Evolutionary conservation across 1,139 yeast species (phyloP).

Genomic region (Yamadazyma triangularis): DNA sequence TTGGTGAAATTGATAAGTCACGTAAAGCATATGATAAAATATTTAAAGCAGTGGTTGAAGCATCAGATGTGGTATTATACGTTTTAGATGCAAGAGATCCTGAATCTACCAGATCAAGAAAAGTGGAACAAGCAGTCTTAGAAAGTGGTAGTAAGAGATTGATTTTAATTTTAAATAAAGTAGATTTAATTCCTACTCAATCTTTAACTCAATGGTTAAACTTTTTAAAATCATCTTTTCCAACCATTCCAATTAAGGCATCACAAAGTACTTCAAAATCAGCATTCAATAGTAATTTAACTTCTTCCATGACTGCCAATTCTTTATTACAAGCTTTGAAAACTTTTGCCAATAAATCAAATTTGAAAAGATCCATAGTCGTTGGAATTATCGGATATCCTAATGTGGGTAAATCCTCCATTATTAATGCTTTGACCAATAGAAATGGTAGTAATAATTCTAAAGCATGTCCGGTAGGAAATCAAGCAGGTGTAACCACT

Average conservation of each 20-base stretch:
- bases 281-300: slow-evolving; percentile 71
- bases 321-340: slow-evolving; percentile 77
- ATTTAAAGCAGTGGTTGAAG: slow-evolving; percentile 76
- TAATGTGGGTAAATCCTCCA: slow-evolving; percentile 88
- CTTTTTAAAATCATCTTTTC: slow-evolving; percentile 77
- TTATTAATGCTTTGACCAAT: slow-evolving; percentile 82
- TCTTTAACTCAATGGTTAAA: slow-evolving; percentile 82
- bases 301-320: slow-evolving; percentile 68
- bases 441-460: slow-evolving; percentile 62
- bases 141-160: slow-evolving; percentile 76
- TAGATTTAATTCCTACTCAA: slow-evolving; percentile 85
- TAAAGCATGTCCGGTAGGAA: slow-evolving; percentile 92
- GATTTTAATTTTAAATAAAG: slow-evolving; percentile 81
- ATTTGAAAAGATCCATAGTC: slow-evolving; percentile 84
- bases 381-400: slow-evolving; percentile 98
- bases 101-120: slow-evolving; percentile 86
- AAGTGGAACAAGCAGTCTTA: slow-evolving; percentile 85
- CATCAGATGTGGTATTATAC: slow-evolving; percentile 84
- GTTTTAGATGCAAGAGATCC: slow-evolving; percentile 98
- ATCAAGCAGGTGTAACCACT: slow-evolving; percentile 96
- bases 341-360: slow-evolving; percentile 76
- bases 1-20: slow-evolving; percentile 60
- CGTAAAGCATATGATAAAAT: slow-evolving; percentile 92
- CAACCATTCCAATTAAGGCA: slow-evolving; percentile 87
- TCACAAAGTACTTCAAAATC: slow-evolving; percentile 50